A percentile compares a stretch with the other conserved stretches of the same genome.
phyloP scores from a whole-genome alignment of 2,329 filamentous ascomycete genomes.

The Cordyceps farinosa region DNA sequence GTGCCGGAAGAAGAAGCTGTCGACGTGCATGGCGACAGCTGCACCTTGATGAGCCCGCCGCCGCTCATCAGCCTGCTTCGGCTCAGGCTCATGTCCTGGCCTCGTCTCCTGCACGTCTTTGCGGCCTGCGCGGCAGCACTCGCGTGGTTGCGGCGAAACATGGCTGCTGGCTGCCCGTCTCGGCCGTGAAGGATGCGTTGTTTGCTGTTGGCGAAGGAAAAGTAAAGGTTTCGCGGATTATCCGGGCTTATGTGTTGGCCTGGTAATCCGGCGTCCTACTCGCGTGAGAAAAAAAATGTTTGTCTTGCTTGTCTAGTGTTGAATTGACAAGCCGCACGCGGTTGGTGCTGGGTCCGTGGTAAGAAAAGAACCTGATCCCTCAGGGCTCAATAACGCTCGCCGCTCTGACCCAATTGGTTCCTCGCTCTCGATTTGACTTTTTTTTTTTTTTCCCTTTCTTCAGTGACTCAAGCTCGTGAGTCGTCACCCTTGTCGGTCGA shows the following conservation, averaged over 20 bases:
- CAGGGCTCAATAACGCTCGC: conserved; percentile 6
- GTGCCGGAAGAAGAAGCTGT: not conserved
- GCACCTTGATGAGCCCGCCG: conserved; percentile 2
- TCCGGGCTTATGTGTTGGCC: not conserved
- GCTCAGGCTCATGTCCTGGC: not conserved
- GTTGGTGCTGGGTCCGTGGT: not conserved
- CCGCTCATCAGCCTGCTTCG: too few relatives aligned
- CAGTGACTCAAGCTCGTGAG: not conserved
- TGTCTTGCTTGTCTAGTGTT: conserved; percentile 6
- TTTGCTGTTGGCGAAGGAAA: not conserved
- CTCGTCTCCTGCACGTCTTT: not conserved
- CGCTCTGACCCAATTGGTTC: conserved; percentile 3
- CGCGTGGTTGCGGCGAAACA: conserved; percentile 15
- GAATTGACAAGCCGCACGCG: conserved; percentile 2
- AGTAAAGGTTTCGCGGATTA: not conserved
- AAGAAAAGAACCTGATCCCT: not conserved
- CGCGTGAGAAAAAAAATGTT: not conserved
- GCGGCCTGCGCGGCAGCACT: conserved; percentile 9
- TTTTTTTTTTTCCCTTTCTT: not conserved
- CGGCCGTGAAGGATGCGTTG: not conserved
- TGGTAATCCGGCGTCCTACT: not conserved
- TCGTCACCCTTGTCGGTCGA: conserved; percentile 8
- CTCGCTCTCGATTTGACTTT: not conserved
- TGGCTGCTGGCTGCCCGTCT: not conserved
- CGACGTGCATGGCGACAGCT: not conserved